Conservation (phyloP, 345 rosid genomes). For the Eucalyptus cloeziana region DNA sequence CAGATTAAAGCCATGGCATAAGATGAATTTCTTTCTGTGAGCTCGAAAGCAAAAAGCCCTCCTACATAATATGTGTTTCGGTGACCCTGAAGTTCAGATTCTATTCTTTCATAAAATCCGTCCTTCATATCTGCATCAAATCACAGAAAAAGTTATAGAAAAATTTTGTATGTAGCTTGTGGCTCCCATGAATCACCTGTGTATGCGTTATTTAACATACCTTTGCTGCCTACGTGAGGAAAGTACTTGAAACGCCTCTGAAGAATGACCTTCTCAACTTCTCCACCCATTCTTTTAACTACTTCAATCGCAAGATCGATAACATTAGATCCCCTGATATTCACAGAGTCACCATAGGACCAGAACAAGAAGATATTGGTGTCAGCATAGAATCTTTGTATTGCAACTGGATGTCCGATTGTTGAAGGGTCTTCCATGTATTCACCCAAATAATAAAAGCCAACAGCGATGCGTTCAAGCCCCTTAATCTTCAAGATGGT, state of each 20-base stretch:
- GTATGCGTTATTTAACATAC: constrained; percentile 9
- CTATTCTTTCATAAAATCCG: constrained; percentile 47
- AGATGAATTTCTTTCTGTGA: constrained; percentile 59
- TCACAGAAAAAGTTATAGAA: neutral
- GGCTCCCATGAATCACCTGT: neutral
- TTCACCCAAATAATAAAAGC: constrained; percentile 54
- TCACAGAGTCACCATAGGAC: constrained; percentile 46
- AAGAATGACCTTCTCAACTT: constrained; percentile 32
- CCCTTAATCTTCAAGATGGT: constrained; percentile 48
- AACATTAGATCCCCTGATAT: constrained; percentile 30
- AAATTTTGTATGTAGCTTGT: neutral
- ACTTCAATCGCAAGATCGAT: constrained; percentile 25
- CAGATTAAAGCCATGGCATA: constrained; percentile 48
- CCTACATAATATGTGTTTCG: constrained; percentile 51
- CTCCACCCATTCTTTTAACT: constrained; percentile 28
- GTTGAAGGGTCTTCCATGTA: constrained; percentile 57
- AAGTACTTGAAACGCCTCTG: constrained; percentile 55
- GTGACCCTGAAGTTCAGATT: constrained; percentile 50
- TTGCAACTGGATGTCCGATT: constrained; percentile 57
- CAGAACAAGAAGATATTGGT: constrained; percentile 58
- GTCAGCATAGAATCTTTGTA: constrained; percentile 56
- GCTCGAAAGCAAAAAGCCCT: constrained; percentile 64
- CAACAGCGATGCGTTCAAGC: constrained; percentile 35
- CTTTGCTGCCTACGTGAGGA: constrained; percentile 51
- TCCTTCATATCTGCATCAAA: constrained; percentile 44